These are phyloP conservation scores for Bidens hawaiensis DNA, from an alignment of 140 eudicot species.

Conservation along the genomic window DNA sequence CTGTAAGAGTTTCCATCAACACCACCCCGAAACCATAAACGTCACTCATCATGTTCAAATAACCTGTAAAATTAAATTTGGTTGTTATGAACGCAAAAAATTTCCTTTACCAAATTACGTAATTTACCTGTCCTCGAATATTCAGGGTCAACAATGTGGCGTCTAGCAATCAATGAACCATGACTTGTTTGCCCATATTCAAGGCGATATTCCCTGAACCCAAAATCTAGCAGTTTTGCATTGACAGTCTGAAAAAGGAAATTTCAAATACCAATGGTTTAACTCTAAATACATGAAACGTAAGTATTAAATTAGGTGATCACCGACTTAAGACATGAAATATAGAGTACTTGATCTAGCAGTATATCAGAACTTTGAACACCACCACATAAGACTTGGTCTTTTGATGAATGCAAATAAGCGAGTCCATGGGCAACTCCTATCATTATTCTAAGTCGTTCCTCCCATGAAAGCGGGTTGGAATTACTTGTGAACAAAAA, in stretches of 20 bases:
- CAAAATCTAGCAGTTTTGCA: constrained; percentile 16
- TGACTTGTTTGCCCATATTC: background rate
- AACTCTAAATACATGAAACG: background rate
- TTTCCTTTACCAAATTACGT: no score
- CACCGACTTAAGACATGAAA: background rate
- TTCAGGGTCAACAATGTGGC: constrained; percentile 11
- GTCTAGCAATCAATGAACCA: background rate
- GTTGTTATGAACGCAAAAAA: background rate
- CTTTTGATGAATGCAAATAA: constrained; percentile 18
- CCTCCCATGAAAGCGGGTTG: constrained; percentile 17
- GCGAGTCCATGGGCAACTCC: constrained; percentile 26
- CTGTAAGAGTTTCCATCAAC: constrained; percentile 17
- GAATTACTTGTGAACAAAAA: constrained; percentile 3
- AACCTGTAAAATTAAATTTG: constrained; percentile 7
- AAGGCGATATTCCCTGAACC: background rate
- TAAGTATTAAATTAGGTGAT: background rate
- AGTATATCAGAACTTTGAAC: constrained; percentile 13
- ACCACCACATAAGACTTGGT: constrained; percentile 5
- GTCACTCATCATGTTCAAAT: constrained; percentile 13
- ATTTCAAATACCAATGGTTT: background rate
- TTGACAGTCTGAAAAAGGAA: constrained; percentile 6
- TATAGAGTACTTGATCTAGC: constrained; percentile 11
- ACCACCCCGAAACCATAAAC: constrained; percentile 21
- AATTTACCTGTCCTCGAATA: constrained; percentile 13
- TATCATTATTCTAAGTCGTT: constrained; percentile 19